Base-by-base conservation (phyloP, 2,329 filamentous ascomycete species). In the Aspergillus luchuensis region DNA sequence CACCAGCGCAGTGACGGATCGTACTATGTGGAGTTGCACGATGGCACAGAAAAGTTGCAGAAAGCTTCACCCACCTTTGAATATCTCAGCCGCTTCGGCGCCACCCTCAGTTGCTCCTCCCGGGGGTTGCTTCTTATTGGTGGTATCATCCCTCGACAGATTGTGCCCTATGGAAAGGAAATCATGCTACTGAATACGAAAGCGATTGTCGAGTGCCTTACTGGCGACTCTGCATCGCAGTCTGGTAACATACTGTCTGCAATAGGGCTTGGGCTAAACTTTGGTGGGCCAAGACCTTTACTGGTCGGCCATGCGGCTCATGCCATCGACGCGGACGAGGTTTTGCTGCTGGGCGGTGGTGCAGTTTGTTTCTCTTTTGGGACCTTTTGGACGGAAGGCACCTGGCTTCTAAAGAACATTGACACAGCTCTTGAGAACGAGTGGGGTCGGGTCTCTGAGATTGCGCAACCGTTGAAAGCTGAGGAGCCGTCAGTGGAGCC, bases 301-400 rank as follows among this genome's bases (percentile, higher is more conserved):
- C 81, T 96, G 53, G 81, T 92, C 54, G 92, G 93, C 2, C 84
- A 87, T 58, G 87, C 87, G 4, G 79, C 84, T 7, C 75, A 84
- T 13, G 71, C 78, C 28, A 76, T 83, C 0, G 77, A 78, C 28
- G 69, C 79, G 45, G 77, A 81, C 30, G 76, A 83, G 17, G 68
- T 92, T 3, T 69, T 91, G 8, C 78, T 96, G 7, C 75, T 90
- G 51, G 92, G 92, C 1, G 93, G 93, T 15, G 93, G 92, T 39
- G 91, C 90, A 15, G 91, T 92, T 0, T 96, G 92, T 73, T 96
- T 96, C 79, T 92, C 91, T 0, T 96, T 96, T 83, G 92, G 92
- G 1, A 91, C 90, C 6, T 92, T 86, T 69, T 96, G 91, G 91
- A 93, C 92, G 54, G 81, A 82, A 33, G 86, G 86, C 1, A 79